Conservation (phyloP, 352 stramenopile genomes). For the Phytophthora litchii region DNA sequence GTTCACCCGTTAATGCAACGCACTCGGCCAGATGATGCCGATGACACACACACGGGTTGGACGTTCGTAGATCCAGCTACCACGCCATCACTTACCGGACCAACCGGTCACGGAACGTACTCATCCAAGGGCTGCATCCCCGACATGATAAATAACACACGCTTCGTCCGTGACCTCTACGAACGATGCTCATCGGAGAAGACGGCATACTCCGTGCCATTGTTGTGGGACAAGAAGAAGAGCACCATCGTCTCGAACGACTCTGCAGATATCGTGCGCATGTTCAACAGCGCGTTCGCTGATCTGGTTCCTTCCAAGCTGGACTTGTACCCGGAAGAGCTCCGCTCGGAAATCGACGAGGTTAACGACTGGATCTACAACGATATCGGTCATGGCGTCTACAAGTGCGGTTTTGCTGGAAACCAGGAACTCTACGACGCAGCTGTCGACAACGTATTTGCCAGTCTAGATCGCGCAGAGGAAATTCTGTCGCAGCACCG, state of each 20-base stretch:
- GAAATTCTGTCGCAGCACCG: constrained; percentile 62
- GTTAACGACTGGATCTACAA: constrained; percentile 93
- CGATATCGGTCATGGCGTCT: constrained; percentile 92
- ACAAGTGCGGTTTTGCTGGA: constrained; percentile 66
- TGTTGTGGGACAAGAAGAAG: constrained; percentile 94
- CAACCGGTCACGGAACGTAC: constrained; percentile 40
- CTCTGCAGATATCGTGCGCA: constrained; percentile 94
- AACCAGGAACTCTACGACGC: constrained; percentile 84
- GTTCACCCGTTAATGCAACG: constrained; percentile 66
- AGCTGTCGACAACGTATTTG: constrained; percentile 84
- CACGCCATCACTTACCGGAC: constrained; percentile 36
- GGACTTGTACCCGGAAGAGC: constrained; percentile 88
- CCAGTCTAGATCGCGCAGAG: constrained; percentile 83
- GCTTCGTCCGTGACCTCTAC: constrained; percentile 88
- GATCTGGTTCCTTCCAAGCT: constrained; percentile 70
- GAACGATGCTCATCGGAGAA: constrained; percentile 56
- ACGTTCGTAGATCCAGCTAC: constrained; percentile 70
- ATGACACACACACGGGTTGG: constrained; percentile 88
- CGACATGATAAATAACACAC: constrained; percentile 68
- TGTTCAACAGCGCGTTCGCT: constrained; percentile 94
- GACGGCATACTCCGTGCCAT: constrained; percentile 92
- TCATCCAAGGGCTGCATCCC: constrained; percentile 40
- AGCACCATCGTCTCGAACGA: constrained; percentile 96
- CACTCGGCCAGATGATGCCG: constrained; percentile 61
- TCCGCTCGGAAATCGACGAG: constrained; percentile 76